phyloP scores from a whole-genome alignment of 768 basidiomycete genomes.

The Suillus americanus region DNA sequence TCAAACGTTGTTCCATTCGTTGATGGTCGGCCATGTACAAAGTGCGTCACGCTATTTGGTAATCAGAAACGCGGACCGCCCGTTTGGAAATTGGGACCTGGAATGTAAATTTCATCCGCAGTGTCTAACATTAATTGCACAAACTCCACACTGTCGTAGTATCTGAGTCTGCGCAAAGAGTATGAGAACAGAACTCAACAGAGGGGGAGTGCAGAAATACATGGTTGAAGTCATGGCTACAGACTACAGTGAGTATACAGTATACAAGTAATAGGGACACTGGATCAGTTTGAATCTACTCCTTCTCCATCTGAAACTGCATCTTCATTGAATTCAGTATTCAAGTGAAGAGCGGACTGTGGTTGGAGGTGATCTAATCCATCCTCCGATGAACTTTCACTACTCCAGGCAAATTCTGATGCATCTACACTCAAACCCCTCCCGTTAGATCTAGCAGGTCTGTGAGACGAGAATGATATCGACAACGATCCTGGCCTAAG shows the following conservation, averaged over 20 bases:
- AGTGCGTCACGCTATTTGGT: too few species aligned
- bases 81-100: too few species aligned
- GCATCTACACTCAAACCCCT: constrained; percentile 29
- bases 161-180: not conserved
- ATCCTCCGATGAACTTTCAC: constrained; percentile 59
- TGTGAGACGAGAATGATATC: constrained; percentile 34
- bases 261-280: not conserved
- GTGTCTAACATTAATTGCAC: too few species aligned
- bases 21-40: too few species aligned
- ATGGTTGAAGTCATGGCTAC: not conserved
- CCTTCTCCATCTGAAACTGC: constrained; percentile 22
- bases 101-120: too few species aligned
- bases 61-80: too few species aligned
- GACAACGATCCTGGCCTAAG: constrained; percentile 45
- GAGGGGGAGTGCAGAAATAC: not conserved
- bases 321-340: constrained; percentile 11
- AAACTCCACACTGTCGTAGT: too few species aligned
- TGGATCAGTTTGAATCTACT: constrained; percentile 21
- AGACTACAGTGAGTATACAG: constrained; percentile 8
- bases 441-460: constrained; percentile 18
- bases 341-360: constrained; percentile 10
- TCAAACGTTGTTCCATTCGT: too few species aligned
- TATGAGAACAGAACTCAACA: not conserved
- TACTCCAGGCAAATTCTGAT: constrained; percentile 50
- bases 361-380: constrained; percentile 23